Evolutionary conservation across 805 yeast species (phyloP).

Genomic region (Blastobotrys peoriensis): DNA sequence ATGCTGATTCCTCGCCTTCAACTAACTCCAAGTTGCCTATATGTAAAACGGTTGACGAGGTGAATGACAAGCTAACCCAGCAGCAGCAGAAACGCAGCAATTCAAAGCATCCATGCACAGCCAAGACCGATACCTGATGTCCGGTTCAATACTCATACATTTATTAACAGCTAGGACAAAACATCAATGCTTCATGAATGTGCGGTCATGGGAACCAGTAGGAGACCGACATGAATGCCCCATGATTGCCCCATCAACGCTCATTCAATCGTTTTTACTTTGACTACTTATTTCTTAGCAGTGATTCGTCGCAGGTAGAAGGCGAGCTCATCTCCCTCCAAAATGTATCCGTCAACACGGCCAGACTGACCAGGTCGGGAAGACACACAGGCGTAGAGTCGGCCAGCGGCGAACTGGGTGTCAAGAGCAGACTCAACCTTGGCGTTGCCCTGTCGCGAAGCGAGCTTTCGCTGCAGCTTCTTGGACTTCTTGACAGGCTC

Average conservation of each 20-base stretch:
- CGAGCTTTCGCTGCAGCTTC: slow-evolving; percentile 85
- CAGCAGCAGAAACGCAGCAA: no score
- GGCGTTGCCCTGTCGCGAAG: slow-evolving; percentile 82
- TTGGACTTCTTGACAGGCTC: slow-evolving; percentile 50
- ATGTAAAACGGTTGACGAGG: no score
- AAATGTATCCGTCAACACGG: slow-evolving; percentile 99
- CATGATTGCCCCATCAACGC: no score
- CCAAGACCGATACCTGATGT: no score
- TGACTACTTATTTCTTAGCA: slow-evolving; percentile 82
- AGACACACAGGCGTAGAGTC: slow-evolving; percentile 96
- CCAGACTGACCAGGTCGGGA: slow-evolving; percentile 99
- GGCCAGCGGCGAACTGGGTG: slow-evolving; percentile 97
- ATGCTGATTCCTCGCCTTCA: no score
- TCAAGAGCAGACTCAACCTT: slow-evolving; percentile 87
- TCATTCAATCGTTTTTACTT: slow-evolving; percentile 6
- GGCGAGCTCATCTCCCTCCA: slow-evolving; percentile 99
- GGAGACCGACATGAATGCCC: no score
- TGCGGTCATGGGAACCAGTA: no score
- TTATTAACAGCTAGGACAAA: not conserved
- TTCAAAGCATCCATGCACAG: no score
- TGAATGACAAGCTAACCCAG: no score
- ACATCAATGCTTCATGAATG: not conserved
- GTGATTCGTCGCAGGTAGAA: slow-evolving; percentile 99
- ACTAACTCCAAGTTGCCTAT: no score
- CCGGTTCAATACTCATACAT: not conserved